phyloP scores from a whole-genome alignment of 2,329 filamentous ascomycete genomes.

The Clarireedia hainanense region DNA sequence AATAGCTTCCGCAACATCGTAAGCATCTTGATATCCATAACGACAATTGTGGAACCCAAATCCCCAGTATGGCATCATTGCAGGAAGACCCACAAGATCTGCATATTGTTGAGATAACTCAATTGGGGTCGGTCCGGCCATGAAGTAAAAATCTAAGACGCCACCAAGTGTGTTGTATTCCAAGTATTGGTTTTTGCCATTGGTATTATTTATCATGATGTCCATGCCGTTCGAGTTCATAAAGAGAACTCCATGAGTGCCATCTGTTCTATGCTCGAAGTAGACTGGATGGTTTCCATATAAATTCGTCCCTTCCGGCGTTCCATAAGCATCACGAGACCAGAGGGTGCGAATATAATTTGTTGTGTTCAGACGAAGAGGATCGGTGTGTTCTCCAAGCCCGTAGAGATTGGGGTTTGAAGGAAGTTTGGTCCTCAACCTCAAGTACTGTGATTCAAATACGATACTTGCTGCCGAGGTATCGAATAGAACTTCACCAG shows the following conservation, averaged over 20 bases:
- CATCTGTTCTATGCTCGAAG: slow-evolving; percentile 49
- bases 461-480: slow-evolving; percentile 48
- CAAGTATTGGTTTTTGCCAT: slow-evolving; percentile 50
- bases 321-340: slow-evolving; percentile 50
- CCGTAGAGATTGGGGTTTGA: slow-evolving; percentile 54
- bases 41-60: slow-evolving; percentile 57
- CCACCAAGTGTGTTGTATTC: slow-evolving; percentile 77
- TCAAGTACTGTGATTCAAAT: slow-evolving; percentile 57
- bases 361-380: slow-evolving; percentile 47
- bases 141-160: slow-evolving; percentile 64
- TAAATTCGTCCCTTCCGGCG: slow-evolving; percentile 48
- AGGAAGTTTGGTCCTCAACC: slow-evolving; percentile 52
- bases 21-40: slow-evolving; percentile 56
- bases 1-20: slow-evolving; percentile 57
- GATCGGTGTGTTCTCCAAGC: slow-evolving; percentile 56
- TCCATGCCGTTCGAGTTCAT: slow-evolving; percentile 73
- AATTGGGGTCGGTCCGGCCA: slow-evolving; percentile 50
- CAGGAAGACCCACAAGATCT: slow-evolving; percentile 46
- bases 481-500: slow-evolving; percentile 50
- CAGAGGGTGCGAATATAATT: slow-evolving; percentile 56
- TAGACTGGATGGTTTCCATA: slow-evolving; percentile 59
- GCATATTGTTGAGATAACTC: slow-evolving; percentile 53
- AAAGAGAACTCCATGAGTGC: slow-evolving; percentile 60
- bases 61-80: slow-evolving; percentile 58
- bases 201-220: slow-evolving; percentile 60